Evolutionary conservation across 1,139 yeast genomes (phyloP).

Genomic region (Debaryomyces singareniensis): DNA sequence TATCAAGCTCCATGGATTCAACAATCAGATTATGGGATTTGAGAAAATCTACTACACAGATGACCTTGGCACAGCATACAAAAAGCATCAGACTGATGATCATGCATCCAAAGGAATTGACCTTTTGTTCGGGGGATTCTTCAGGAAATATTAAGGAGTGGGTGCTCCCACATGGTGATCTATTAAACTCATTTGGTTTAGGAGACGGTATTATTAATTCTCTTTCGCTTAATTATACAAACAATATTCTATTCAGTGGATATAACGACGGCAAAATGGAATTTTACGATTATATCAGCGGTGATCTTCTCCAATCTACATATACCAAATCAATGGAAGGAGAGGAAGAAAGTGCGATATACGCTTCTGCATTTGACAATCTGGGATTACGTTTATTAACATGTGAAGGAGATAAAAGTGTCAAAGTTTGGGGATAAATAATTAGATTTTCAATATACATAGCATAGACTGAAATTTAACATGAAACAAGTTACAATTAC

Average conservation of each 20-base stretch:
- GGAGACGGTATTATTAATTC: constrained; percentile 58
- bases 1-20: constrained; percentile 79
- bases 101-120: constrained; percentile 64
- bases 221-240: constrained; percentile 52
- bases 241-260: constrained; percentile 72
- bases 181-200: constrained; percentile 39
- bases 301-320: constrained; percentile 53
- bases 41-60: constrained; percentile 30
- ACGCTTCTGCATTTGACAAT: constrained; percentile 69
- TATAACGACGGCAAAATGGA: constrained; percentile 77
- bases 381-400: constrained; percentile 79
- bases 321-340: constrained; percentile 61
- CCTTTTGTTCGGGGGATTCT: constrained; percentile 71
- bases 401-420: constrained; percentile 85
- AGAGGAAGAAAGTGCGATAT: constrained; percentile 58
- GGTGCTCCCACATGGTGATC: constrained; percentile 72
- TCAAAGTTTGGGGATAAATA: constrained; percentile 68
- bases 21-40: constrained; percentile 85
- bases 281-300: constrained; percentile 73
- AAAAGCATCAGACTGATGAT: constrained; percentile 73
- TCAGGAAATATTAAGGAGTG: constrained; percentile 80
- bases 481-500: constrained; percentile 30
- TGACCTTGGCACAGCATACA: constrained; percentile 77
- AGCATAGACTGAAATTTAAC: not conserved
- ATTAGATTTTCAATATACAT: constrained; percentile 1